Conservation (phyloP, 345 rosid species). For the Brassica carinata region DNA sequence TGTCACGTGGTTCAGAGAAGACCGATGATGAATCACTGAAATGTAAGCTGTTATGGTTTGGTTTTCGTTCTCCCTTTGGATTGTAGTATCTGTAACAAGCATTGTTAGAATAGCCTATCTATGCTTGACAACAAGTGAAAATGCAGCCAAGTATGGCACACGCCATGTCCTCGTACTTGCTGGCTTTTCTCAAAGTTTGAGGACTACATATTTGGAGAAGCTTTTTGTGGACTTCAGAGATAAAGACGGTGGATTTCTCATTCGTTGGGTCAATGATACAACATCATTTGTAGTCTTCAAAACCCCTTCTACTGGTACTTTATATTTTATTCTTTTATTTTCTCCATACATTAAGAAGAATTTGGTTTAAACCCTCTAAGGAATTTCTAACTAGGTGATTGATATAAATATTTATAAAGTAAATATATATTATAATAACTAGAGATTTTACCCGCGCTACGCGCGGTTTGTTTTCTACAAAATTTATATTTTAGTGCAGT, state of each 20-base stretch:
- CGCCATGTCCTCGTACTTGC: conserved; percentile 82
- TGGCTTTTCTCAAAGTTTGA: conserved; percentile 71
- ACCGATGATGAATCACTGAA: conserved; percentile 39
- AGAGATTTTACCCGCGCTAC: no score
- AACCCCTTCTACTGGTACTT: conserved; percentile 70
- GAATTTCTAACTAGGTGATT: no score
- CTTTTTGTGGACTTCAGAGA: conserved; percentile 62
- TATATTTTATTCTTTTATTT: neutral
- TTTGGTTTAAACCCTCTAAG: neutral
- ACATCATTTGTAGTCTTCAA: conserved; percentile 85
- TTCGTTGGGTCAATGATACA: conserved; percentile 94
- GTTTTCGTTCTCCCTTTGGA: neutral
- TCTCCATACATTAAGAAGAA: neutral
- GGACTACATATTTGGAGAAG: conserved; percentile 78
- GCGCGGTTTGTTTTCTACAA: no score
- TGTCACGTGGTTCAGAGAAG: conserved; percentile 40
- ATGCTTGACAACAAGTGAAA: neutral
- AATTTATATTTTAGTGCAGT: no score
- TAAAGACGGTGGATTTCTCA: conserved; percentile 55
- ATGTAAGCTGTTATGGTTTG: conserved; percentile 43
- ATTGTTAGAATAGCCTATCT: neutral
- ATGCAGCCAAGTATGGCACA: conserved; percentile 76
- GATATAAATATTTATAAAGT: no score
- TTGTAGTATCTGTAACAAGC: neutral
- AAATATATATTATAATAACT: no score